Evolutionary conservation across 306 rosid genomes (phyloP), one percentile per base, ranked within the genome.

Genomic region (Sophora flavescens): DNA sequence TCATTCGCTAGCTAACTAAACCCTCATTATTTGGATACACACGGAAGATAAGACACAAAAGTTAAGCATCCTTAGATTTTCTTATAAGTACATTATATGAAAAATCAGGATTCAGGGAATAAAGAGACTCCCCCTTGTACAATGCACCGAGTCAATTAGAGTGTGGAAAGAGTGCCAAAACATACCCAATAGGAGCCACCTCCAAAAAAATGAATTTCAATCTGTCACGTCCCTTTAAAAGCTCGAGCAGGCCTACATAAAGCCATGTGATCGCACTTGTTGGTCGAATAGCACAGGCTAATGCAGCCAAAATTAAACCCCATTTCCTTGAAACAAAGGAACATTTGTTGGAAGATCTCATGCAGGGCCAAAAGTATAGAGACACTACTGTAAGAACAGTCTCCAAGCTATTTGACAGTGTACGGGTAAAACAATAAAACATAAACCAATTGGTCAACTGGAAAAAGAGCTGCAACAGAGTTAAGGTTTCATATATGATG

Each of bases 131-230:
- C 52, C 51, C 75, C 42, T 39, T 51, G 39, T 53, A 68, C n/a
- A 8, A 16, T 30, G 42, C 32, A 30, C 32, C 2, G 18, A 22
- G 32, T 26, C 61, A 41, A 52, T 41, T 11, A 79, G 60, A 14
- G 68, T 12, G 32, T 69, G 68, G 58, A 78, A 78, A 50, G 30
- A 63, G 66, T 73, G 62, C 16, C 66, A 83, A 75, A 45, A 83
- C 96, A 77, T 84, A 92, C 99, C 99, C 99, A 73, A 87, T 79
- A 53, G 97, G 93, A 78, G 84, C 93, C 39, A 90, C 93, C 89
- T 95, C 97, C 5, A 85, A 86, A 78, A 87, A 86, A 18, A 92
- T 44, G 79, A 92, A 89, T 69, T 70, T 85, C 52, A 87, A 78
- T 81, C 71, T 86, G 62, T 92, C 79, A 69, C 11, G 80, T 13